Percentiles rank a stretch among this genome's conserved stretches.
phyloP scores from a whole-genome alignment of 1,284 basidiomycete species.

The Golubevia pallescens region DNA sequence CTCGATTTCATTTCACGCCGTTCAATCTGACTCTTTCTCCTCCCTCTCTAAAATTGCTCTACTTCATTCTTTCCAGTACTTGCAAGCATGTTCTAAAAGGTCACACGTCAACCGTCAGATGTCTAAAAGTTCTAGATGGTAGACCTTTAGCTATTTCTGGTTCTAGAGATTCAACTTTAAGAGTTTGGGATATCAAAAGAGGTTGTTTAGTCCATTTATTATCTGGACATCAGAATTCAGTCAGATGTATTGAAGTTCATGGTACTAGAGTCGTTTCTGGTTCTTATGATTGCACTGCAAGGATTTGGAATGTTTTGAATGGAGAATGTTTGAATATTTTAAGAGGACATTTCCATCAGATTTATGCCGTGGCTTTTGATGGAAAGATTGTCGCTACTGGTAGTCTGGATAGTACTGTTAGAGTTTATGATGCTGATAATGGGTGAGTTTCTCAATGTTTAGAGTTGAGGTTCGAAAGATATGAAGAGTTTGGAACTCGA shows the following conservation, averaged over 20 bases:
- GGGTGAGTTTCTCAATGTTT: constrained; percentile 70
- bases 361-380: constrained; percentile 92
- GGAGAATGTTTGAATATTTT: too few species aligned
- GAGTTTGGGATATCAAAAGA: constrained; percentile 90
- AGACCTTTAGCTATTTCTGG: constrained; percentile 88
- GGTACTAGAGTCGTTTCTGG: constrained; percentile 83
- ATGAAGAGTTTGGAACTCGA: too few species aligned
- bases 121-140: constrained; percentile 84
- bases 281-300: constrained; percentile 79
- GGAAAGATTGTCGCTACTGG: constrained; percentile 84
- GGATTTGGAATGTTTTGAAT: constrained; percentile 59
- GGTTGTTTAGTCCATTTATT: constrained; percentile 76
- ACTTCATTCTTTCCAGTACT: constrained; percentile 16
- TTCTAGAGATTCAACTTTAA: constrained; percentile 81
- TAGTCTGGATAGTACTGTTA: constrained; percentile 69
- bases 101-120: constrained; percentile 89
- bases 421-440: constrained; percentile 66
- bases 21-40: not conserved
- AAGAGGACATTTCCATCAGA: constrained; percentile 90
- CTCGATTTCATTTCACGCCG: not conserved
- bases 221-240: constrained; percentile 80
- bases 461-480: too few species aligned
- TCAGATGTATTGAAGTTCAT: constrained; percentile 85
- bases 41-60: too few species aligned
- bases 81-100: constrained; percentile 82